A percentile compares a stretch with the other conserved stretches of the same genome.
Evolutionary conservation across 75 land plant species (phyloP).

Genomic region (Picea sitchensis): DNA sequence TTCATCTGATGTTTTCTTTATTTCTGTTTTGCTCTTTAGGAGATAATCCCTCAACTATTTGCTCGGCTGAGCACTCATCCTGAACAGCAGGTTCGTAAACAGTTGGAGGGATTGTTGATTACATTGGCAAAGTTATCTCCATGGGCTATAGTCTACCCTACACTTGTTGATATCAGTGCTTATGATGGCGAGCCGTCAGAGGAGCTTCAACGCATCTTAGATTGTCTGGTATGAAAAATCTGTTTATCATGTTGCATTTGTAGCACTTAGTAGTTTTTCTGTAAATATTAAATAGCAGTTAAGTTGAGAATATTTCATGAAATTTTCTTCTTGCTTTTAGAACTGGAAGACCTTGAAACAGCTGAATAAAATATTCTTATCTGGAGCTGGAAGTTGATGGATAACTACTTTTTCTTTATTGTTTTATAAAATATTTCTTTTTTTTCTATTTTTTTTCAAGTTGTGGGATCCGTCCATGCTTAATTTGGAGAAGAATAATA

Average conservation of each 20-base stretch:
- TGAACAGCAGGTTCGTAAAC: conserved; percentile 71
- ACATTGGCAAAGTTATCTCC: conserved; percentile 85
- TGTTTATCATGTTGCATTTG: neutral
- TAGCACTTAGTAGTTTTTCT: conserved; percentile 2
- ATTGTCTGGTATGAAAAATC: conserved; percentile 69
- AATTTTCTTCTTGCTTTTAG: too few relatives aligned
- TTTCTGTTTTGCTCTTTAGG: conserved; percentile 42
- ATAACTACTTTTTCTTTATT: too few relatives aligned
- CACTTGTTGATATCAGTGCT: conserved; percentile 83
- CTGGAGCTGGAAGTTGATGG: too few relatives aligned
- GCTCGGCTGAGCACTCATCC: conserved; percentile 95
- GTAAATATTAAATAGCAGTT: neutral
- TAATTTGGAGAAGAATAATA: too few relatives aligned
- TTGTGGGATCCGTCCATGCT: too few relatives aligned
- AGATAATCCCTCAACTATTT: conserved; percentile 88
- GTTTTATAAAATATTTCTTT: too few relatives aligned
- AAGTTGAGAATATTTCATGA: too few relatives aligned
- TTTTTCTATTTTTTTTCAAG: too few relatives aligned
- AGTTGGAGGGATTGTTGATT: conserved; percentile 68
- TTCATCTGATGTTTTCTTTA: conserved; percentile 1
- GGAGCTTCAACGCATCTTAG: conserved; percentile 76
- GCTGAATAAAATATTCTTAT: too few relatives aligned
- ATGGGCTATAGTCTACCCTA: conserved; percentile 97
- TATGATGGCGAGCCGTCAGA: conserved; percentile 70
- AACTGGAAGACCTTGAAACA: too few relatives aligned